Evolutionary conservation across 75 land plant species (phyloP), one percentile per base, ranked within the genome.

Genomic region (Pinus taeda): DNA sequence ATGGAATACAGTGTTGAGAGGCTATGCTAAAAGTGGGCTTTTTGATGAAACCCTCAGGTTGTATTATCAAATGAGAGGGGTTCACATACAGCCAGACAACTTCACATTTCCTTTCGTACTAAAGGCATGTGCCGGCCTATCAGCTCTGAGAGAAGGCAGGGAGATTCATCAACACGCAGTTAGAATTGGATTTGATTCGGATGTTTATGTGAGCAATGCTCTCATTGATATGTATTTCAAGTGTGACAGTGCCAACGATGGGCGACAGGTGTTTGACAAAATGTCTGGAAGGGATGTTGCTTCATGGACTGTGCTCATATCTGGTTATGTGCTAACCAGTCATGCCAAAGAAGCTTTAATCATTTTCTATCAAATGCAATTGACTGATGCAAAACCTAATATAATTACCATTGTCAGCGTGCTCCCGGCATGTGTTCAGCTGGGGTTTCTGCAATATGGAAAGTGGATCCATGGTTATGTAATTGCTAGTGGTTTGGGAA

Each of bases 1-100:
- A 24, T 91, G 89, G 91, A 89, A 85, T 71, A 71, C 79, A 56
- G 73, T 91, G 82, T 81, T 91, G 21, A 75, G 75, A 12, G 86
- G 78, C 15, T 87, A 77, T 81, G 82, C 84, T 12, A 79, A 75
- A 20, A 70, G 49, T 57, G 87, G 76, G 30, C 70, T 80, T 49
- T 55, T 78, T 64, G 12, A 57, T 1, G 7, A 18, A 21, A 81
- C 80, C 4, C 64, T 91, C 61, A 12, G 24, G 57, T 13, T 87
- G 82, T 91, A 89, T 77, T 33, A 7, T 5, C 53, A 81, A 33
- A 87, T 89, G 79, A 15, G 74, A 87, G 36, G 42, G 8, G 33
- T 22, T 2, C 79, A 33, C 13, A 66, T 80, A 71, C 61, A 79
- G 29, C 77, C 83, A 13, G 91, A 91, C 66, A 87, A 81, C 15